Conservation (phyloP, 495 filamentous ascomycete species). For the Trichoderma orchidacearum region DNA sequence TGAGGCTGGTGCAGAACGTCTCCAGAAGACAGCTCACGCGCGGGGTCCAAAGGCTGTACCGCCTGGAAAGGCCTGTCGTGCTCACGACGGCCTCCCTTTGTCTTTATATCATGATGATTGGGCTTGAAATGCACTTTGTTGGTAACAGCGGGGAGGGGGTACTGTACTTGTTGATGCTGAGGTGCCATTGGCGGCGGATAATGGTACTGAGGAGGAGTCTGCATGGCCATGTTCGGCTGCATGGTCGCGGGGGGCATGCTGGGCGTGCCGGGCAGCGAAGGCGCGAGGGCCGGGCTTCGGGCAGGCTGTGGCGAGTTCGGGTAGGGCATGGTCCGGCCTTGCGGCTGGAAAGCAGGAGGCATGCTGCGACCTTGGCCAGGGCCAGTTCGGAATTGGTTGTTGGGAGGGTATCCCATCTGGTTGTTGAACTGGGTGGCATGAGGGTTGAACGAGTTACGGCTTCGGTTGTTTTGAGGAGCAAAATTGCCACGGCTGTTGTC, state of each 20-base stretch:
- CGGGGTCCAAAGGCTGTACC: slow-evolving; percentile 14
- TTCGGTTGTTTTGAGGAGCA: slow-evolving; percentile 39
- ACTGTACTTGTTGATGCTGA: slow-evolving; percentile 47
- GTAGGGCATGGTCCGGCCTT: slow-evolving; percentile 41
- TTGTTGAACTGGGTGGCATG: slow-evolving; percentile 40
- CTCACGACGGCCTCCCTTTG: slow-evolving; percentile 27
- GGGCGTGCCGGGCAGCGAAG: slow-evolving; percentile 54
- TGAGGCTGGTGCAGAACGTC: slow-evolving; percentile 5
- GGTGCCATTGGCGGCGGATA: slow-evolving; percentile 43
- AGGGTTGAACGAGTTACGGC: slow-evolving; percentile 35
- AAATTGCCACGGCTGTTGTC: slow-evolving; percentile 46
- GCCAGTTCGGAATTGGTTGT: slow-evolving; percentile 37
- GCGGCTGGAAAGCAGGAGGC: slow-evolving; percentile 49
- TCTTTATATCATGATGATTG: slow-evolving; percentile 23
- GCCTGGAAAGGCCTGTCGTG: slow-evolving; percentile 28
- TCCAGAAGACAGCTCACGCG: slow-evolving; percentile 10
- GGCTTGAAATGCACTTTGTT: slow-evolving; percentile 9
- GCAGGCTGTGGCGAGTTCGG: slow-evolving; percentile 54
- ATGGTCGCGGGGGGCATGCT: slow-evolving; percentile 43
- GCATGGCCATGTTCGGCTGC: slow-evolving; percentile 25
- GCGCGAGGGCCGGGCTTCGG: slow-evolving; percentile 55
- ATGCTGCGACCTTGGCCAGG: slow-evolving; percentile 56
- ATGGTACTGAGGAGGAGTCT: slow-evolving; percentile 46
- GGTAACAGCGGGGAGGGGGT: slow-evolving; percentile 27
- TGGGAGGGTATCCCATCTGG: slow-evolving; percentile 56